Evolutionary conservation across 192 early-diverging fungal genomes (phyloP), one percentile per base, ranked within the genome.

Genomic region (Polychytrium aggregatum): DNA sequence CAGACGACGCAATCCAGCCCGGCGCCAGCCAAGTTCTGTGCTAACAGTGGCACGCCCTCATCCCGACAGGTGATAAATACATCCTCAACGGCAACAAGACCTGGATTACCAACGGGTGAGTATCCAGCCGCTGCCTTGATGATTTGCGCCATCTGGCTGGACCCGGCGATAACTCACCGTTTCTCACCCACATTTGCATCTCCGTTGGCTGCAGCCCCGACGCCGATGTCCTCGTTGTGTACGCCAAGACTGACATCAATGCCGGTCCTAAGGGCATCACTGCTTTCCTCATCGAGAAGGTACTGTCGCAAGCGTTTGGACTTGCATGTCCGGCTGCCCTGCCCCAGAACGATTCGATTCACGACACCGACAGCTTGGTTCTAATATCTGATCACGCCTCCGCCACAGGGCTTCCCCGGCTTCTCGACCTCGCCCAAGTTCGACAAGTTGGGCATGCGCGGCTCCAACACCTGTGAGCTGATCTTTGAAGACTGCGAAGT

Each of bases 91-190:
- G 88, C 0, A 87, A 79, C 55, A 92, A 93, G 69, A 81, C 90
- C 69, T 96, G 92, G 92, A 96, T 96, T 65, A 96, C 92, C 31
- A 96, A 96, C 68, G 87, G n/a, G n/a, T n/a, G n/a, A n/a, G n/a
- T n/a, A n/a, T n/a, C n/a, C n/a, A n/a, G n/a, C n/a, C n/a, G n/a
- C n/a, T n/a, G 85, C 14, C 36, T 18, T 4, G n/a, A n/a, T n/a
- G n/a, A n/a, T n/a, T n/a, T n/a, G n/a, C n/a, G n/a, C n/a, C n/a
- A n/a, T n/a, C n/a, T 47, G 16, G 14, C 49, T 1, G 13, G 16
- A 17, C 30, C 17, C 22, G 29, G 25, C n/a, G 21, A 2, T 26
- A 47, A 22, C 38, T 8, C 18, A 38, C 7, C 34, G n/a, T 0
- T 30, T 13, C 24, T 55, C 10, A 17, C 9, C 49, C 37, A n/a